These are phyloP conservation scores for Blastobotrys persicus DNA, from an alignment of 1,139 yeast genomes.

Conservation along the genomic window DNA sequence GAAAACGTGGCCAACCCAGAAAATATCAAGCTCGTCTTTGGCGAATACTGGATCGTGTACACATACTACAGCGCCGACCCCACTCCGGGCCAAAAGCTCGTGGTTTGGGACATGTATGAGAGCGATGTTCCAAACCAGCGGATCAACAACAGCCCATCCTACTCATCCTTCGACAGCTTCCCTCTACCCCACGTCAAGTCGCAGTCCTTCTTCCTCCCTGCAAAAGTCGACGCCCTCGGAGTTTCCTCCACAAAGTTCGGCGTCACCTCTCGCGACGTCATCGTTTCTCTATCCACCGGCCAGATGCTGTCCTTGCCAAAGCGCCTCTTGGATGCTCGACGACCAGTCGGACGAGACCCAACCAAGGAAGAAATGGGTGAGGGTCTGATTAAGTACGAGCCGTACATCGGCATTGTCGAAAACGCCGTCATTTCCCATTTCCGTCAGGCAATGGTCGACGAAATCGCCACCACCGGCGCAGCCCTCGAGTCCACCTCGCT, in stretches of 20 bases:
- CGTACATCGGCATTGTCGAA: constrained; percentile 54
- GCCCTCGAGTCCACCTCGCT: constrained; percentile 78
- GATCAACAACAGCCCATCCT: constrained; percentile 28
- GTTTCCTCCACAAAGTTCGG: constrained; percentile 70
- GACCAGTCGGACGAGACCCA: constrained; percentile 51
- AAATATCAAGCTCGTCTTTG: constrained; percentile 55
- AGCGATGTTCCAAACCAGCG: constrained; percentile 51
- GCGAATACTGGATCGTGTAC: constrained; percentile 83
- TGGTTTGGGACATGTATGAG: constrained; percentile 77
- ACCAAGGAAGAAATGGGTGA: constrained; percentile 57
- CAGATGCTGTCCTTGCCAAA: constrained; percentile 73
- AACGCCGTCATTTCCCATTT: constrained; percentile 44
- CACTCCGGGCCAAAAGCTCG: constrained; percentile 54
- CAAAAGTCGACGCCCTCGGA: constrained; percentile 49
- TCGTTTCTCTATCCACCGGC: constrained; percentile 57
- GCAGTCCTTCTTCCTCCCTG: constrained; percentile 58
- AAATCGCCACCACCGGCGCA: constrained; percentile 56
- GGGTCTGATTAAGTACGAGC: constrained; percentile 64
- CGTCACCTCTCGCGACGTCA: constrained; percentile 66
- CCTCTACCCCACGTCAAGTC: constrained; percentile 46
- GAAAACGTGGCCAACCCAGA: constrained; percentile 41
- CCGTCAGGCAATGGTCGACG: constrained; percentile 35
- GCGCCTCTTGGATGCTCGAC: constrained; percentile 37
- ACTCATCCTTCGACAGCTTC: constrained; percentile 42
- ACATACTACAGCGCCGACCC: constrained; percentile 51